Evolutionary conservation across 2,329 filamentous ascomycete genomes (phyloP), one percentile per base, ranked within the genome.

Genomic region (Graphilbum fragrans): DNA sequence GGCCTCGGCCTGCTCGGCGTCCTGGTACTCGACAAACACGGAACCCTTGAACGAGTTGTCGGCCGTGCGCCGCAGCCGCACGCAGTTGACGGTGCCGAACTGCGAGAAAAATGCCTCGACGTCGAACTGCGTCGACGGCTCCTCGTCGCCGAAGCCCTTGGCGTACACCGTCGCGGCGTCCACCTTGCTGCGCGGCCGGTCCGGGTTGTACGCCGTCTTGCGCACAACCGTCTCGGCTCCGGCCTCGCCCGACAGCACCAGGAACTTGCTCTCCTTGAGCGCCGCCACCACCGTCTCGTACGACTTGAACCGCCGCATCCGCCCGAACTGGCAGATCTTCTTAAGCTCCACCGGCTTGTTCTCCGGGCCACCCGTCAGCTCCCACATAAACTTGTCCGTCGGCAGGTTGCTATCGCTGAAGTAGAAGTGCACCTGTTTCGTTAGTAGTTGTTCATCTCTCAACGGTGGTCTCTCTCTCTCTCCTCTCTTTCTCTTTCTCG

Each of bases 291-390:
- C 75, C 43, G 83, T 81, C 42, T 75, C 78, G 66, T 87, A 88
- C 34, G 86, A 86, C 64, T 92, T 80, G 74, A 96, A 98, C 54
- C 81, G 83, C 51, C 79, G 82, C 93, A 98, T 98, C 60, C 93
- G 87, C 66, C 88, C 90, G 73, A 98, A 98, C 39, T 68, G 79
- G 69, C 80, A 77, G 50, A 98, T 77, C 47, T 80, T 74, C 55
- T 80, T 79, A 51, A 98, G 69, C 19, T 80, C 68, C 31, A 98
- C 80, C 35, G 88, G 74, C 60, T 83, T 82, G 69, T 95, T 94
- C 54, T 82, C 72, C 49, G 74, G 69, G 43, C 90, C 90, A 32
- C 80, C 82, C 42, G 86, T 83, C 54, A 80, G 70, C 48, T 77
- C 70, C 67, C 87, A 84, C 52, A 98, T 73, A 66, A 86, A 94